Base-by-base conservation (phyloP, 1,139 yeast species). In the Taphrina communis region DNA sequence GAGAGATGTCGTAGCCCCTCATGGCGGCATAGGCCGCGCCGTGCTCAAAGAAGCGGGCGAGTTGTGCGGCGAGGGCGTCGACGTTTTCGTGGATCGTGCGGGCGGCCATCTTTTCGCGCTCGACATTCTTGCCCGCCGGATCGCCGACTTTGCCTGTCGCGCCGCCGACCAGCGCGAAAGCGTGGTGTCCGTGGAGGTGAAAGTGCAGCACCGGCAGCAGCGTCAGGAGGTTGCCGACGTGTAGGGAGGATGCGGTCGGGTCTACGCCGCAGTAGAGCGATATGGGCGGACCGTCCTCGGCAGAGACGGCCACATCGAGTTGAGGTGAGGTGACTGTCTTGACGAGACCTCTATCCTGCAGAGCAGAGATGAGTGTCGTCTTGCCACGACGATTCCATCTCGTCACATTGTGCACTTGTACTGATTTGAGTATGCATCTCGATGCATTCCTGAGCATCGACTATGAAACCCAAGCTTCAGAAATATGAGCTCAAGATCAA, bases 121-220 rank as follows among this genome's bases (percentile, higher is more conserved):
- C 98, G 0, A 92, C 85, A 0, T 83, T 80, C 74, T 97, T 82
- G 0, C 99, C 99, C 70, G 97, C 90, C 1, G 99, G 99, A 77
- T 94, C 99, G 6, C 99, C 99, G 1, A 94, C 97, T 17, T 86
- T 85, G 2, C 97, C 98, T 0, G 99, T 94, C 9, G 98, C 99
- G n/a, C 98, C 99, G 9, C 99, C 99, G 7, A 94, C 75, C 14
- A 95, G 78, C 0, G 95, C 92, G 11, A 87, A 86, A 11, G 91
- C 86, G 73, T 85, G 85, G 76, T 93, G 97, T 0, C 99, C 99
- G 46, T 95, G 80, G 50, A 93, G 79, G 72, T 86, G 86, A 77
- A 92, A 93, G 77, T 95, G 97, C 60, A 94, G 81, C 59, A 93
- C 79, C 2, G 91, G 86, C 87, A 95, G 85, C 72, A 94, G 79